Conservation (phyloP, 169 alveolate genomes). For the Eimeria acervulina region DNA sequence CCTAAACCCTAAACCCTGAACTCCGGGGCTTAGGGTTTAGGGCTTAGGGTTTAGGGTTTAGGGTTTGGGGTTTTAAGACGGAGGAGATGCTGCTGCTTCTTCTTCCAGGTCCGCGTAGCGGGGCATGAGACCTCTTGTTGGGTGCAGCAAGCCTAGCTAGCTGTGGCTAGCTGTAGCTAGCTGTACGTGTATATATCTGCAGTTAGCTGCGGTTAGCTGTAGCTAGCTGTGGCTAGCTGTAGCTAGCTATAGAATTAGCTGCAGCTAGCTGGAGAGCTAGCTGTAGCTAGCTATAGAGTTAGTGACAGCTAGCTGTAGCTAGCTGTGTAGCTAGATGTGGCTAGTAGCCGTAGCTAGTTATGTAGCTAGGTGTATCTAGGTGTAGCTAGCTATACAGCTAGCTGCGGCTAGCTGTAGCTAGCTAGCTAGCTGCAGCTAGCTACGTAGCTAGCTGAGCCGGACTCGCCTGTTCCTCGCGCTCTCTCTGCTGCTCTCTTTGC, state of each 20-base stretch:
- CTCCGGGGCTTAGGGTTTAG: neutral
- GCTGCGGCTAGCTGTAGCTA: neutral
- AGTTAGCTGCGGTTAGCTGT: too few relatives aligned
- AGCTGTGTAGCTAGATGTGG: neutral
- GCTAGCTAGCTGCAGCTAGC: conserved; percentile 23
- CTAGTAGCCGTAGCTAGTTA: neutral
- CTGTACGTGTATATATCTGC: too few relatives aligned
- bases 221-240: neutral
- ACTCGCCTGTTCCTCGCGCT: conserved; percentile 7
- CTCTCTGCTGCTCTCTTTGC: neutral
- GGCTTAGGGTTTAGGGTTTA: neutral
- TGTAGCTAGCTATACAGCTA: neutral
- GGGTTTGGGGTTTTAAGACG: too few relatives aligned
- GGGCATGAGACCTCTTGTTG: too few relatives aligned
- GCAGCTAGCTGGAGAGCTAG: too few relatives aligned
- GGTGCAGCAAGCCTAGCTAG: too few relatives aligned
- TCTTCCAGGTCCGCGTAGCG: neutral
- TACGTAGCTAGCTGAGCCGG: neutral
- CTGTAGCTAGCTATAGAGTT: neutral
- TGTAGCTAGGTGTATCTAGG: neutral
- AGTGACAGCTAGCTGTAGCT: neutral
- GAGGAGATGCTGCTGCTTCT: too few relatives aligned
- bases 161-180: neutral
- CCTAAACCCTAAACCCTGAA: neutral
- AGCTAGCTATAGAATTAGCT: too few relatives aligned